Conservation (phyloP, 768 basidiomycete genomes). For the Phanerochaete sordida region DNA sequence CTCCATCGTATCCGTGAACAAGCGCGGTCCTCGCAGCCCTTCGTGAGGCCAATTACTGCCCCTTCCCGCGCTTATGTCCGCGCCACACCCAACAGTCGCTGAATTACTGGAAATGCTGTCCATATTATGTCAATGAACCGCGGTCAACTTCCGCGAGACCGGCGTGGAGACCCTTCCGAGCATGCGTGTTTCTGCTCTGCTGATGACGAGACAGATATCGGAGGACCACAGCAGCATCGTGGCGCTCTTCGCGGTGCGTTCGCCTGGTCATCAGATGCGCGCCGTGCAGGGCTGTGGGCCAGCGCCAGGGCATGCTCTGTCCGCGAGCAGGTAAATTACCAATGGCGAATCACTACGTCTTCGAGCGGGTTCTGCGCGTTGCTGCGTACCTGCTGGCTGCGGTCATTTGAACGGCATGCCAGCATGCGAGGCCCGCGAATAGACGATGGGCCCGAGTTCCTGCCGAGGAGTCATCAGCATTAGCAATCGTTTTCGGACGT, state of each 20-base stretch:
- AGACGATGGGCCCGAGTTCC: conserved; percentile 1
- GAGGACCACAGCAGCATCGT: not conserved
- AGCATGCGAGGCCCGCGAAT: not conserved
- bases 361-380: not conserved
- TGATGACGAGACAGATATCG: not conserved
- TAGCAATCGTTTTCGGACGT: not conserved
- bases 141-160: not conserved
- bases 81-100: no score
- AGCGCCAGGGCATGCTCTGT: no score
- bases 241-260: not conserved
- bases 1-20: no score
- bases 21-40: no score
- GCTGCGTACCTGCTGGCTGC: not conserved
- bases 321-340: not conserved
- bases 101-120: no score
- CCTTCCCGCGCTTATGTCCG: no score
- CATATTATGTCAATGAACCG: not conserved
- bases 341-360: not conserved
- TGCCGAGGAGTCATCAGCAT: not conserved
- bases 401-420: not conserved
- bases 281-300: no score
- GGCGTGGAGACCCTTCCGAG: not conserved
- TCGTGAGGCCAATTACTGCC: no score
- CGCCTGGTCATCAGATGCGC: no score
- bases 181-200: not conserved